Evolutionary conservation across 2,329 filamentous ascomycete species (phyloP).

Genomic region (Xylariaceae sp.): DNA sequence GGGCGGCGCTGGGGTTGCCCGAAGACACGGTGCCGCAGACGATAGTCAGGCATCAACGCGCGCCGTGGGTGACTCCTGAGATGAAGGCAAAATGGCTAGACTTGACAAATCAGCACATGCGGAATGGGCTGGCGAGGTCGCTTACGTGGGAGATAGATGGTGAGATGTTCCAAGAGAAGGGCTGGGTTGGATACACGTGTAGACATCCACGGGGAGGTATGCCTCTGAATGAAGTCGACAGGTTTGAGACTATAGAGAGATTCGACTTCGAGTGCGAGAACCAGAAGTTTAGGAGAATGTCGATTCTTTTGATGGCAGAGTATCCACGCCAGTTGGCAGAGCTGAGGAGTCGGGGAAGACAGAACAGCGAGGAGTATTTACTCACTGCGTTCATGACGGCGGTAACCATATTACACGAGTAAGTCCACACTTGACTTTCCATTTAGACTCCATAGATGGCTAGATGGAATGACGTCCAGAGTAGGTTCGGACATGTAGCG

Average conservation of each 20-base stretch:
- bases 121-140: conserved; percentile 12
- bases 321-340: conserved; percentile 24
- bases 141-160: conserved; percentile 29
- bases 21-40: conserved; percentile 11
- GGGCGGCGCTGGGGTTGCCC: neutral
- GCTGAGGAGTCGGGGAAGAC: conserved; percentile 18
- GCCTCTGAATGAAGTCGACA: conserved; percentile 19
- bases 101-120: conserved; percentile 13
- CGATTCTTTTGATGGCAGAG: conserved; percentile 26
- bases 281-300: conserved; percentile 16
- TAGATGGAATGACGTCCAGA: too few relatives aligned
- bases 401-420: conserved; percentile 31
- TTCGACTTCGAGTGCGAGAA: conserved; percentile 17
- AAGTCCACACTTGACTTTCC: conserved; percentile 12
- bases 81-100: conserved; percentile 18
- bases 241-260: conserved; percentile 18
- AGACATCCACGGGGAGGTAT: conserved; percentile 22
- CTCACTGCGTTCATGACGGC: conserved; percentile 30
- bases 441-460: too few relatives aligned
- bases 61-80: conserved; percentile 17
- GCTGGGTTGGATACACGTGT: conserved; percentile 31
- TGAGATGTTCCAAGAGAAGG: conserved; percentile 23
- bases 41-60: conserved; percentile 23
- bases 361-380: conserved; percentile 27
- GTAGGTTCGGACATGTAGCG: conserved; percentile 27